A percentile compares a stretch with the other conserved stretches of the same genome.
Evolutionary conservation across 495 filamentous ascomycete species (phyloP).

Genomic region (Podospora fimiseda): DNA sequence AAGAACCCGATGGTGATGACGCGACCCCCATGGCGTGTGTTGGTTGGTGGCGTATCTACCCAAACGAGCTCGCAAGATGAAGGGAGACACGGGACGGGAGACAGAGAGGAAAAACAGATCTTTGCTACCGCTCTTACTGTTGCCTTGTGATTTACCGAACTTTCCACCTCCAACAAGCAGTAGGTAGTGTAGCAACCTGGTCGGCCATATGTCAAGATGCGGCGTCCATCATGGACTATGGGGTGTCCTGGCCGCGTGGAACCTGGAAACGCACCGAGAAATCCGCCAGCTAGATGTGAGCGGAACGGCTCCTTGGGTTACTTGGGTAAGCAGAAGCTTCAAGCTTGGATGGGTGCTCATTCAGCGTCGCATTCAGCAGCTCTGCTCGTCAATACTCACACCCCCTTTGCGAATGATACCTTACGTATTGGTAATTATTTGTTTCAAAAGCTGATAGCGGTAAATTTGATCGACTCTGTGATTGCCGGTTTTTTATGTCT

Average conservation of each 20-base stretch:
- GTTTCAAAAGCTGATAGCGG: not conserved
- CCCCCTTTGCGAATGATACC: not conserved
- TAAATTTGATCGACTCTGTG: no score
- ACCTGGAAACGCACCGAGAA: not conserved
- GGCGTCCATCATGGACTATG: not conserved
- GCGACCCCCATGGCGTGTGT: not conserved
- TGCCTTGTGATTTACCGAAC: not conserved
- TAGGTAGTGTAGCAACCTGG: not conserved
- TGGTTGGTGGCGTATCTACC: not conserved
- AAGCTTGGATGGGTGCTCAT: constrained; percentile 2
- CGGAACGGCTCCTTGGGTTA: constrained; percentile 18
- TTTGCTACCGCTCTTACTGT: not conserved
- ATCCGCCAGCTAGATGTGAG: constrained; percentile 1
- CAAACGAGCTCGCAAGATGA: not conserved
- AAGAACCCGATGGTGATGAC: not conserved
- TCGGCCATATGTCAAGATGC: not conserved
- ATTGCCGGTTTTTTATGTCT: no score
- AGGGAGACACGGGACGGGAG: no score
- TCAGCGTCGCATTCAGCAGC: not conserved
- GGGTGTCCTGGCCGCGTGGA: not conserved
- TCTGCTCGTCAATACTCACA: not conserved
- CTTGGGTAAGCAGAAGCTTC: constrained; percentile 2
- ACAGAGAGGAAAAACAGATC: no score
- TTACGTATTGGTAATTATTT: not conserved
- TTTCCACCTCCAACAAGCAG: no score